A percentile compares a stretch with the other conserved stretches of the same genome.
Conservation (phyloP, 768 basidiomycete species). For the Russula compacta region DNA sequence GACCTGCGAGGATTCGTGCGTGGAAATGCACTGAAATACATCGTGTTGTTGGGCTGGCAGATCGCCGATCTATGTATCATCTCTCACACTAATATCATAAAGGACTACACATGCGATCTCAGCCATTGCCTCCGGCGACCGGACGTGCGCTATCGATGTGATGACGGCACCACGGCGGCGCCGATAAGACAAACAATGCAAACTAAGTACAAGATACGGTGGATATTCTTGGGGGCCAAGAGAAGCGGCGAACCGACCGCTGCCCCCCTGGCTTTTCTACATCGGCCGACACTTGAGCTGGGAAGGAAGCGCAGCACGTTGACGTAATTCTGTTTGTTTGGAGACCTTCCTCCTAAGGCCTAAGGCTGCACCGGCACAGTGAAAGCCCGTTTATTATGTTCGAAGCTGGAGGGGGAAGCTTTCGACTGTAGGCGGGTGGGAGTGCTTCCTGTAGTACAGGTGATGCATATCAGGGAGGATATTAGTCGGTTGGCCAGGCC, state of each 20-base stretch:
- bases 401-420: not conserved
- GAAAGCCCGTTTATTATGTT: slow-evolving; percentile 9
- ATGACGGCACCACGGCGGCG: not conserved
- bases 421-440: no score
- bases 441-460: no score
- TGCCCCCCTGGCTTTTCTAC: not conserved
- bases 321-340: slow-evolving; percentile 9
- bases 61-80: slow-evolving; percentile 5
- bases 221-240: not conserved
- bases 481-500: no score
- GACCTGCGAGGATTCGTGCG: no score
- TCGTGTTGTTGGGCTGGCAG: not conserved
- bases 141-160: not conserved
- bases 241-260: not conserved
- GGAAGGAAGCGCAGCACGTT: not conserved
- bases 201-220: not conserved
- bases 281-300: not conserved
- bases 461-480: no score
- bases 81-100: not conserved
- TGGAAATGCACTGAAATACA: not conserved
- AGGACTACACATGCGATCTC: not conserved
- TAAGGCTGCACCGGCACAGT: not conserved
- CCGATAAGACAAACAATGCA: not conserved
- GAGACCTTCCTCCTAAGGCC: not conserved
- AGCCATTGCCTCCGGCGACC: not conserved